These are phyloP conservation scores for Cochlearia excelsa DNA, from an alignment of 345 rosid species.

Conservation along the genomic window DNA sequence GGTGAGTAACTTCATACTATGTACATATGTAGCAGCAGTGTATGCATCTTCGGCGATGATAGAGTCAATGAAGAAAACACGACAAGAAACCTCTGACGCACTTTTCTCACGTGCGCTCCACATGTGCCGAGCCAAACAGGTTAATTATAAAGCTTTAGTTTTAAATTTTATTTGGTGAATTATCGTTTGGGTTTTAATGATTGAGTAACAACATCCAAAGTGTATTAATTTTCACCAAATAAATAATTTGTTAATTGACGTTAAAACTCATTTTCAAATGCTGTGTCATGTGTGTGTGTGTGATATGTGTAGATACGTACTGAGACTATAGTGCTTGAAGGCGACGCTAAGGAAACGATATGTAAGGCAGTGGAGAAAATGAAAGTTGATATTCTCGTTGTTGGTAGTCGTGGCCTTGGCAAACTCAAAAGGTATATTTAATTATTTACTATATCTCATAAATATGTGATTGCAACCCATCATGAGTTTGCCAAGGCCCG, in stretches of 20 bases:
- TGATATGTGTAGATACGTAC: constrained; percentile 23
- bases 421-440: constrained; percentile 35
- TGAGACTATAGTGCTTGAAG: constrained; percentile 36
- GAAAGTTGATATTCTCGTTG: constrained; percentile 38
- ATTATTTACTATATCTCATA: too few relatives aligned
- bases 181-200: too few relatives aligned
- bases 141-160: not conserved
- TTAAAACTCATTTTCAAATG: too few relatives aligned
- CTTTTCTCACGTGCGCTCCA: constrained; percentile 38
- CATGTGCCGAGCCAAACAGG: constrained; percentile 38
- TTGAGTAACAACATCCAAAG: too few relatives aligned
- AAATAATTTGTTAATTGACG: too few relatives aligned
- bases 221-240: too few relatives aligned
- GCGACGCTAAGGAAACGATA: constrained; percentile 39
- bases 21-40: constrained; percentile 27
- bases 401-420: constrained; percentile 46
- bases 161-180: too few relatives aligned
- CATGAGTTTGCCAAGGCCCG: too few relatives aligned
- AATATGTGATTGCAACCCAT: too few relatives aligned
- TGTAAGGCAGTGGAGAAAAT: constrained; percentile 37
- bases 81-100: constrained; percentile 32
- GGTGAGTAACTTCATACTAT: not conserved
- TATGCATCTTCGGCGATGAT: constrained; percentile 27
- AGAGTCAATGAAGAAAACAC: constrained; percentile 36
- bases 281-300: too few relatives aligned